Evolutionary conservation across 2,329 filamentous ascomycete genomes (phyloP), one percentile per base, ranked within the genome.

Genomic region (Beauveria pseudobassiana): DNA sequence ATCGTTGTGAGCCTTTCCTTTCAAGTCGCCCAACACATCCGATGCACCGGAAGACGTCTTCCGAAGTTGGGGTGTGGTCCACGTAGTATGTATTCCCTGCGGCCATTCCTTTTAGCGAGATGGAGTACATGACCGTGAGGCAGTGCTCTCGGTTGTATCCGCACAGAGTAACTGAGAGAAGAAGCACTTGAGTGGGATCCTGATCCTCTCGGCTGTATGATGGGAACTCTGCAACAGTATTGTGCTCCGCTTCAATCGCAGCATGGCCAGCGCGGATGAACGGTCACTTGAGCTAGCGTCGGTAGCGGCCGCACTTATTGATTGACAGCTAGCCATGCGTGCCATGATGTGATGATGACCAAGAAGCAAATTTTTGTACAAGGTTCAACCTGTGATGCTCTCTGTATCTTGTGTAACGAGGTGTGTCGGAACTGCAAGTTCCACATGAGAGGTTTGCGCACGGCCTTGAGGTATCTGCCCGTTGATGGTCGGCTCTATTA

Each of bases 51-150:
- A 50, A 58, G 55, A 20, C 45, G 30, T 28, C 45, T 58, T 42
- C 55, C 45, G 55, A 57, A 48, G 54, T 16, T 26, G 10, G 22
- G 28, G 30, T 50, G 52, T 55, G 55, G 45, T 42, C 55, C 30
- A 26, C 30, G 46, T 49, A 42, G 22, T 24, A 22, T 22, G 45
- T 22, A 26, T 58, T 42, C 34, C n/a, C 55, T 43, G 45, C 45
- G 10, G 55, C 55, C 55, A 49, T 48, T 49, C 43, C 45, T 58
- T 20, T n/a, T 40, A 26, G 53, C 40, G 26, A 56, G 30, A 46
- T 14, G 55, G 55, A 24, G 45, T 58, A 58, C 55, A 50, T 58
- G 14, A 42, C 20, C 26, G 30, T 24, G 55, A 58, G 55, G 55
- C 55, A 50, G 55, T 58, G 55, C 24, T 49, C 20, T 7, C 20